Base-by-base conservation (phyloP, 805 yeast species). In the Kluyveromyces nonfermentans region DNA sequence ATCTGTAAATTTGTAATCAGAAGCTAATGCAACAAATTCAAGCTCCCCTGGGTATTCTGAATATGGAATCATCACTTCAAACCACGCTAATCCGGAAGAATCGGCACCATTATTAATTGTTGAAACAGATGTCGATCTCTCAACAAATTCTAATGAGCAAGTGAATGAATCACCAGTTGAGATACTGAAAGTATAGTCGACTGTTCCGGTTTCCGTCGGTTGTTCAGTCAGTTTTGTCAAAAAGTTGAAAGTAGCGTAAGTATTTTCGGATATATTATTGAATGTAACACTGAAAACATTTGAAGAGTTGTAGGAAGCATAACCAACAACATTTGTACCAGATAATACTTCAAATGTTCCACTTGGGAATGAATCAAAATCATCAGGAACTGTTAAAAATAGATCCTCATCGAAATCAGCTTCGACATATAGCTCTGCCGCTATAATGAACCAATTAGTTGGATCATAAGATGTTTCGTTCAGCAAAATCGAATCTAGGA, bases 31-130 rank as follows among this genome's bases (percentile, higher is more conserved):
- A 30, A 47, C 48, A 31, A 61, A 51, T 18, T 46, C 43, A 7
- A 56, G 34, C 9, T 57, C 43, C 9, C 46, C 43, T 10, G 42
- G 41, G 20, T 59, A 48, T 19, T 48, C 44, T 14, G 47, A 34
- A 12, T 55, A 18, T 37, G 65, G 65, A 12, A 61, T 45, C 36
- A 57, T 56, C 16, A 57, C 50, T 3, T 57, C 53, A 44, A 59
- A 61, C 55, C 60, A 59, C 4, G 59, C 59, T 8, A 57, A 52
- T 10, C 45, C 51, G 42, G 55, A 51, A 8, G 43, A 39, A 19
- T 41, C 42, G 16, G 53, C 52, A 18, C 61, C 62, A 39, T 60
- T 59, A 38, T 59, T 53, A 5, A 60, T 53, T 8, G 52, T 48
- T 14, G 57, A 39, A 7, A 30, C 35, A 16, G 51, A 42, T 8